Evolutionary conservation across 2,329 filamentous ascomycete species (phyloP).

Genomic region (Cordyceps farinosa): DNA sequence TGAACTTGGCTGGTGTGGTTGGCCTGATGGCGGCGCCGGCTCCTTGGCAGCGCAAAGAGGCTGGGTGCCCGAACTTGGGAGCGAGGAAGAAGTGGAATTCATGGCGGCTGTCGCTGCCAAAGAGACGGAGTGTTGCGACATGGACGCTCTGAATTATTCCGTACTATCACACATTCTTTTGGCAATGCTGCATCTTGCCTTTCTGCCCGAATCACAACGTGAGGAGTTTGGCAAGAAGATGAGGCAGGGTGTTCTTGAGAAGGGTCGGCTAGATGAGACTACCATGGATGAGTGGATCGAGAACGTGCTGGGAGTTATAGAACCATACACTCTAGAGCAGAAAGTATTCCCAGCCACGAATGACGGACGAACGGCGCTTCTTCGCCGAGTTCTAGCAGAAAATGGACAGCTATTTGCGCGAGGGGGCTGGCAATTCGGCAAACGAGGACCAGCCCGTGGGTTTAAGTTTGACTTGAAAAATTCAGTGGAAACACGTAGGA

Average conservation of each 20-base stretch:
- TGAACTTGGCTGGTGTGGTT: slow-evolving; percentile 17
- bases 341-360: background rate
- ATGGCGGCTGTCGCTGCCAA: slow-evolving; percentile 20
- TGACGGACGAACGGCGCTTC: background rate
- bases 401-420: slow-evolving; percentile 12
- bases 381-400: background rate
- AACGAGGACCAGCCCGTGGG: background rate
- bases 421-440: slow-evolving; percentile 3
- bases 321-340: background rate
- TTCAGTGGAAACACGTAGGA: background rate
- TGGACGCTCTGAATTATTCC: slow-evolving; percentile 17
- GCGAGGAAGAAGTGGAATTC: slow-evolving; percentile 22
- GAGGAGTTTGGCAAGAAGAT: background rate
- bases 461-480: slow-evolving; percentile 8
- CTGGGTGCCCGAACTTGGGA: slow-evolving; percentile 21
- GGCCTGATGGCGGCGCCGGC: slow-evolving; percentile 16
- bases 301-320: background rate
- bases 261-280: background rate
- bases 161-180: slow-evolving; percentile 22
- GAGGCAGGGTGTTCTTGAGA: background rate
- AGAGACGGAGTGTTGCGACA: slow-evolving; percentile 17
- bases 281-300: slow-evolving; percentile 4
- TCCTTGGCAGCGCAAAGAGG: slow-evolving; percentile 8
- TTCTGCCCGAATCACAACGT: slow-evolving; percentile 4
- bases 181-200: slow-evolving; percentile 17